Percentiles rank a stretch among this genome's conserved stretches.
phyloP scores from a whole-genome alignment of 139 green algal species.

The Spirogloea muscicola region DNA sequence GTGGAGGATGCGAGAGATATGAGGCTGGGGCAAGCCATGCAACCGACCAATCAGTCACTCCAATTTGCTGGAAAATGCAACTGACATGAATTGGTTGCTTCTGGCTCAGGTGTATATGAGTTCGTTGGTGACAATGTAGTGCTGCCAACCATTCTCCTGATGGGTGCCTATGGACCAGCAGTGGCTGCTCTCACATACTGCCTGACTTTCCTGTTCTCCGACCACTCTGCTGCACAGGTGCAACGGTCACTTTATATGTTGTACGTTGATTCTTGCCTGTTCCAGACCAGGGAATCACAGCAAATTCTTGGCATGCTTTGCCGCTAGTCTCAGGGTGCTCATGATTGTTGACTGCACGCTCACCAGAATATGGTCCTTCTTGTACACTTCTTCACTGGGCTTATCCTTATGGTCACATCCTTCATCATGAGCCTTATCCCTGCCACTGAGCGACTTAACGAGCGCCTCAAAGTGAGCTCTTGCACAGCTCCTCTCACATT shows the following conservation, averaged over 20 bases:
- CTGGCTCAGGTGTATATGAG: neutral
- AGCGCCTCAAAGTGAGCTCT: neutral
- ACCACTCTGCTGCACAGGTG: conserved; percentile 5
- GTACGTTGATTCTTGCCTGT: neutral
- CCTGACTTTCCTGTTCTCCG: conserved; percentile 1
- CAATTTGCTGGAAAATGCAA: no score
- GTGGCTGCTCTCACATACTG: conserved; percentile 6
- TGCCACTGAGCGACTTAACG: neutral
- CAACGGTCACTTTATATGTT: no score
- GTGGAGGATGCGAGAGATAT: no score
- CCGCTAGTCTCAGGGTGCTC: no score
- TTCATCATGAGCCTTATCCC: conserved; percentile 8
- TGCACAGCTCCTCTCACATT: neutral
- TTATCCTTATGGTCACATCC: neutral
- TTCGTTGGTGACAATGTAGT: neutral
- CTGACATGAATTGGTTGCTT: no score
- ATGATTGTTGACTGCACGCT: no score
- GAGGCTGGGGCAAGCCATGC: no score
- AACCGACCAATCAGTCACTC: no score
- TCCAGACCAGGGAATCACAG: no score
- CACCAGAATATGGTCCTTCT: conserved; percentile 16
- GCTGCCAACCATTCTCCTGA: neutral
- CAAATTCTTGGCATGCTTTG: no score
- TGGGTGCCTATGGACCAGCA: neutral
- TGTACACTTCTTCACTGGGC: conserved; percentile 4